phyloP scores from a whole-genome alignment of 2,329 filamentous ascomycete genomes.

The Macrophomina pseudophaseolina region DNA sequence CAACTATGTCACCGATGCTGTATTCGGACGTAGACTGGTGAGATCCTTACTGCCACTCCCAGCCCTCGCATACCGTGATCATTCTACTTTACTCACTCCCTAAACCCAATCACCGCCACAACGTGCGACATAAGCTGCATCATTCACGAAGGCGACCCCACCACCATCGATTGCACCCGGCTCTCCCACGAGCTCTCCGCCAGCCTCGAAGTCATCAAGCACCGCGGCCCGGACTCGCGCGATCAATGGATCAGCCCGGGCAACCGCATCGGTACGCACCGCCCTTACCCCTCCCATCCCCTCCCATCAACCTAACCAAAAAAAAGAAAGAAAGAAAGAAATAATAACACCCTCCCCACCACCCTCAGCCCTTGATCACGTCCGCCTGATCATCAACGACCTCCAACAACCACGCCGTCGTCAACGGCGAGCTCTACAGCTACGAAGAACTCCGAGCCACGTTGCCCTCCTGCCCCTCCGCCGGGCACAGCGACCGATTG shows the following conservation, averaged over 20 bases:
- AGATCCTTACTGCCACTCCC: background rate
- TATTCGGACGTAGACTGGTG: background rate
- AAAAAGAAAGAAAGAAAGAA: no score
- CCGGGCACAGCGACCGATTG: slow-evolving; percentile 54
- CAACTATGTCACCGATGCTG: background rate
- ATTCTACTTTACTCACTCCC: background rate
- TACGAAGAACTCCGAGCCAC: slow-evolving; percentile 51
- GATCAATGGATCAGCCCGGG: slow-evolving; percentile 55
- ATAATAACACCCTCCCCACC: no score
- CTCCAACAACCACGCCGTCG: slow-evolving; percentile 57
- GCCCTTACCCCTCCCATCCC: slow-evolving; percentile 5
- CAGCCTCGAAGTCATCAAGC: slow-evolving; percentile 48
- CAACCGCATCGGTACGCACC: slow-evolving; percentile 47
- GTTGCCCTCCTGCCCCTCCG: slow-evolving; percentile 52
- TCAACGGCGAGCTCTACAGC: slow-evolving; percentile 66
- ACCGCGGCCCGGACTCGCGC: slow-evolving; percentile 54
- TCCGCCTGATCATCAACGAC: slow-evolving; percentile 37
- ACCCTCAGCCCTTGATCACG: slow-evolving; percentile 34
- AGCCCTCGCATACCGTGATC: background rate
- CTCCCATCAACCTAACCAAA: background rate
- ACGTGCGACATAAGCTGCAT: slow-evolving; percentile 25
- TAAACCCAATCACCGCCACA: background rate
- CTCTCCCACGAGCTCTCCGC: slow-evolving; percentile 31
- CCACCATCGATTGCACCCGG: background rate
- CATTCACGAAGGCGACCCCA: slow-evolving; percentile 15